Conservation (phyloP, 768 basidiomycete species). For the Daedalea quercina region DNA sequence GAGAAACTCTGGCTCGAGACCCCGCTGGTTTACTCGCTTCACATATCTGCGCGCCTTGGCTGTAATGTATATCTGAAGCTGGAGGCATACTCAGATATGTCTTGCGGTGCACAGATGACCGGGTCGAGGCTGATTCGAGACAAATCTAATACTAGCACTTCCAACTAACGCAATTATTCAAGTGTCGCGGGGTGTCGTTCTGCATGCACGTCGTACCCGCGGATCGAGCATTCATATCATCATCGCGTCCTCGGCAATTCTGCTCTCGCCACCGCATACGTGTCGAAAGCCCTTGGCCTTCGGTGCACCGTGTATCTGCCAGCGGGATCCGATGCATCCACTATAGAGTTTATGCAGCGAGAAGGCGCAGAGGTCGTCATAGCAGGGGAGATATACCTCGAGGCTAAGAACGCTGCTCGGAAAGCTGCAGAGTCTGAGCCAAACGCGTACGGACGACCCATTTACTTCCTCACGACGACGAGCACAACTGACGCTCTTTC, state of each 20-base stretch:
- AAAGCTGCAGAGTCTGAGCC: slow-evolving; percentile 35
- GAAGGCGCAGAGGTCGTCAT: slow-evolving; percentile 53
- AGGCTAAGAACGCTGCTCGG: slow-evolving; percentile 47
- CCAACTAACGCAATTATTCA: slow-evolving; percentile 72
- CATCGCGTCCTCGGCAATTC: slow-evolving; percentile 77
- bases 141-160: slow-evolving; percentile 43
- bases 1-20: slow-evolving; percentile 50
- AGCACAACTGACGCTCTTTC: not conserved
- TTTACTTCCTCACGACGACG: too few relatives aligned
- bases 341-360: slow-evolving; percentile 41
- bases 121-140: not conserved
- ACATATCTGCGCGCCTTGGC: slow-evolving; percentile 47
- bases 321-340: slow-evolving; percentile 39
- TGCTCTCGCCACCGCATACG: slow-evolving; percentile 62
- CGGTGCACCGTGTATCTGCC: slow-evolving; percentile 68
- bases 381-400: slow-evolving; percentile 50
- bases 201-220: slow-evolving; percentile 39
- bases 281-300: slow-evolving; percentile 46
- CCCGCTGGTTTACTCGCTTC: slow-evolving; percentile 56
- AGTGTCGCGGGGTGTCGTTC: slow-evolving; percentile 65
- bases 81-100: too few relatives aligned
- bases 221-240: slow-evolving; percentile 55
- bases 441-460: slow-evolving; percentile 41
- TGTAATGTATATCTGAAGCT: slow-evolving; percentile 63
- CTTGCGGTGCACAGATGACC: too few relatives aligned